Percentiles rank a stretch among this genome's conserved stretches.
These are phyloP conservation scores for Rubus idaeus DNA, from an alignment of 306 rosid species.

Conservation along the genomic window DNA sequence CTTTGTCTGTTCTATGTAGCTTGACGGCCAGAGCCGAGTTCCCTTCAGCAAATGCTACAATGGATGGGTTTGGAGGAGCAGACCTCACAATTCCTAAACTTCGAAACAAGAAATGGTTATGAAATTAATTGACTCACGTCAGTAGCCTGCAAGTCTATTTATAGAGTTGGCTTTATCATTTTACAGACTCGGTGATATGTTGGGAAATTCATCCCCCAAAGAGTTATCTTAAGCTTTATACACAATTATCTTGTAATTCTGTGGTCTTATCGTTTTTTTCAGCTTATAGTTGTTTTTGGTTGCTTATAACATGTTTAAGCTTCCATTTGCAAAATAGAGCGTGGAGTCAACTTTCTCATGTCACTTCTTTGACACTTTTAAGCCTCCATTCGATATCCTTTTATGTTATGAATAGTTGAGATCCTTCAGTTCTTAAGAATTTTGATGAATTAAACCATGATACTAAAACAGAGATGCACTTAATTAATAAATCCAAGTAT, in stretches of 20 bases:
- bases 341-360: no score
- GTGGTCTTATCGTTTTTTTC: not conserved
- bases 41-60: slow-evolving; percentile 70
- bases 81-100: slow-evolving; percentile 72
- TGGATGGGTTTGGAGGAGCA: slow-evolving; percentile 91
- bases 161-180: not conserved
- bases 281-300: not conserved
- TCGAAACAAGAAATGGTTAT: slow-evolving; percentile 42
- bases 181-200: not conserved
- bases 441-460: no score
- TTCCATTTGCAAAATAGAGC: not conserved
- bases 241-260: not conserved
- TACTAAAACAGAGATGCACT: no score
- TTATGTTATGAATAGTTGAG: not conserved
- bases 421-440: no score
- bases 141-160: not conserved
- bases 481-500: no score
- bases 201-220: not conserved
- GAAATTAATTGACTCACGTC: not conserved
- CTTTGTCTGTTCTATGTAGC: slow-evolving; percentile 40
- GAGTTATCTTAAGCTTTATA: not conserved
- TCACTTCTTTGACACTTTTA: not conserved
- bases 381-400: not conserved
- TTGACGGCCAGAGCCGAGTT: slow-evolving; percentile 93
- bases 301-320: not conserved